Base-by-base conservation (phyloP, 2,329 filamentous ascomycete genomes). In the Neophaeococcomyces aloes region DNA sequence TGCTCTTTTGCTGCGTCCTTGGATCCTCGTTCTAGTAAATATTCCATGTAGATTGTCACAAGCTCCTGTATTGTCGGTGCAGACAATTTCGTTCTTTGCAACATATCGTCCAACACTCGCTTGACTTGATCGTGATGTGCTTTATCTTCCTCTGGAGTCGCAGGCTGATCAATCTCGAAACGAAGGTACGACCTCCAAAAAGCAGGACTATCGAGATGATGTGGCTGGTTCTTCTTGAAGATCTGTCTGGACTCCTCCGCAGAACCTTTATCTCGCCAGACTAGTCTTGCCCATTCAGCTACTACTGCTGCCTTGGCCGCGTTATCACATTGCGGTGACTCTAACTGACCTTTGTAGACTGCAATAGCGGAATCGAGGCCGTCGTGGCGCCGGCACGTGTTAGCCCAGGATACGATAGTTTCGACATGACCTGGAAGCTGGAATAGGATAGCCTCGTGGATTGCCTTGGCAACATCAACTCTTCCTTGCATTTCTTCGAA, bases 111-210 rank as follows among this genome's bases (percentile, higher is more conserved):
- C 57, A 89, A 78, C 10, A 95, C 82, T 42, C 80, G 74, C 65
- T 86, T 86, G 59, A 96, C 78, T n/a, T 81, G 81, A 51, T 79
- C 71, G 41, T 79, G 78, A 45, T 86, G 78, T 45, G 76, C 68
- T 1, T 69, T 55, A 57, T 89, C 84, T 2, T 74, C 70, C 38
- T 79, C 75, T 1, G 71, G 65, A 48, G 69, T 79, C 1, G 80
- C 81, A 8, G 85, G 82, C 61, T 94, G 88, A 45, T 84, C 79
- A 38, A 93, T 70, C 67, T 98, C 91, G 58, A 98, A 94, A 46
- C 82, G 71, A 43, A 96, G 75, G 71, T 87, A 96, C 57, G 78
- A 84, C 54, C 79, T 72, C 89, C 91, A 98, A 70, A 96, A 96
- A 33, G 84, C 71, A 27, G 79, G 76, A 61, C 87, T 94, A 59